Percentiles rank a stretch among this genome's conserved stretches.
Evolutionary conservation across 768 basidiomycete genomes (phyloP).

Genomic region (Tulasnella sp.): DNA sequence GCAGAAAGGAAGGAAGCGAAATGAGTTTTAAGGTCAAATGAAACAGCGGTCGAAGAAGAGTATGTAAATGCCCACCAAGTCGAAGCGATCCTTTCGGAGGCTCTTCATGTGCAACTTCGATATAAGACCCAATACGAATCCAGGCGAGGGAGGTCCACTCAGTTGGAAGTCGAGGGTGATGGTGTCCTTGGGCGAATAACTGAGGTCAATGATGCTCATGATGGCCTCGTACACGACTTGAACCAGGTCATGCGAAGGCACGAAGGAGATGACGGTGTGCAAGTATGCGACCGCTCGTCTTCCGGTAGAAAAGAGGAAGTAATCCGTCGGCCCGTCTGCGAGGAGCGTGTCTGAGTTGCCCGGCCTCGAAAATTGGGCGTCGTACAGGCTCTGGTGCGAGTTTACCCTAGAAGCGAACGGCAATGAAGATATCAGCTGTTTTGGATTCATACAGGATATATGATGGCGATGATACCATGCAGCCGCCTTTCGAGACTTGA

Average conservation of each 20-base stretch:
- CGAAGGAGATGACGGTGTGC: slow-evolving; percentile 66
- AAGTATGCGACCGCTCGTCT: slow-evolving; percentile 63
- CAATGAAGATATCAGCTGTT: neutral
- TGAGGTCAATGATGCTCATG: slow-evolving; percentile 61
- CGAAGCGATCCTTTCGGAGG: slow-evolving; percentile 69
- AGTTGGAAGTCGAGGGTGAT: slow-evolving; percentile 75
- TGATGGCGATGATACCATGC: slow-evolving; percentile 57
- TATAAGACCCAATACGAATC: slow-evolving; percentile 77
- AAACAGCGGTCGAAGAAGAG: neutral
- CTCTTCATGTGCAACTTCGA: slow-evolving; percentile 63
- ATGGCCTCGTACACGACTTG: slow-evolving; percentile 50
- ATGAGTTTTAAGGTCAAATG: slow-evolving; percentile 7
- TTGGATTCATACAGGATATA: neutral
- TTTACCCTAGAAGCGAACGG: slow-evolving; percentile 37
- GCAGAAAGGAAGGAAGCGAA: neutral
- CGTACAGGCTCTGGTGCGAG: slow-evolving; percentile 46
- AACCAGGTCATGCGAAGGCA: slow-evolving; percentile 74
- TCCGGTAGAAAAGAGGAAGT: slow-evolving; percentile 80
- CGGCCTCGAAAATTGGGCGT: slow-evolving; percentile 66
- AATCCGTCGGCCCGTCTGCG: slow-evolving; percentile 64
- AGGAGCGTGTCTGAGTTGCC: slow-evolving; percentile 40
- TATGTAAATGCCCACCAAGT: slow-evolving; percentile 49
- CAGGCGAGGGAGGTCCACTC: slow-evolving; percentile 35
- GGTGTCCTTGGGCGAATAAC: slow-evolving; percentile 55
- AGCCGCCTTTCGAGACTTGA: slow-evolving; percentile 50